Conservation (phyloP, 495 filamentous ascomycete species). For the Diplogelasinospora grovesii region DNA sequence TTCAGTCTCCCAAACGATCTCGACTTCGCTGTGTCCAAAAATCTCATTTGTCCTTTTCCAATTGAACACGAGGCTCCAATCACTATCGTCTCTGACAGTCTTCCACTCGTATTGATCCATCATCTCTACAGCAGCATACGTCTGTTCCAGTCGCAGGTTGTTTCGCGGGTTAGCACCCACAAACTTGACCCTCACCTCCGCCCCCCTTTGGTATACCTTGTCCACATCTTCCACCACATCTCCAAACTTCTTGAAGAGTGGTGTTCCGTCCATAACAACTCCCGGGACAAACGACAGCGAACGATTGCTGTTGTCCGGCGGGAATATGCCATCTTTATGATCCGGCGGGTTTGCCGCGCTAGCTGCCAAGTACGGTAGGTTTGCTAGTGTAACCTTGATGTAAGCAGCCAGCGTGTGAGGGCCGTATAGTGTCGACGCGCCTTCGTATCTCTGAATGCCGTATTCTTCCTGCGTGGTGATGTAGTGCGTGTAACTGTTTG, state of each 20-base stretch:
- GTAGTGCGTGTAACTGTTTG: slow-evolving; percentile 95
- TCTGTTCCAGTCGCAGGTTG: slow-evolving; percentile 69
- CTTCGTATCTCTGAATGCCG: slow-evolving; percentile 84
- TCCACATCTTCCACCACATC: slow-evolving; percentile 57
- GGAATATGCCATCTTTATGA: slow-evolving; percentile 49
- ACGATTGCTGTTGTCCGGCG: slow-evolving; percentile 74
- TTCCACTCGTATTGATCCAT: slow-evolving; percentile 48
- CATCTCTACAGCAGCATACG: slow-evolving; percentile 73
- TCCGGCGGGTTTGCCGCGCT: slow-evolving; percentile 34
- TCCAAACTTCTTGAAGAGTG: slow-evolving; percentile 71
- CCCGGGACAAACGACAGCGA: slow-evolving; percentile 75
- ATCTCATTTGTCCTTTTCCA: slow-evolving; percentile 71
- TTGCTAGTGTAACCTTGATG: slow-evolving; percentile 72
- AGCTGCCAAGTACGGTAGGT: slow-evolving; percentile 61
- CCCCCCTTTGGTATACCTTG: slow-evolving; percentile 49
- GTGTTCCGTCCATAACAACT: slow-evolving; percentile 69
- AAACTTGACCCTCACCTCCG: slow-evolving; percentile 58
- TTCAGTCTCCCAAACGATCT: slow-evolving; percentile 72
- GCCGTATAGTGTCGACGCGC: slow-evolving; percentile 89
- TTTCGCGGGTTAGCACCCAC: slow-evolving; percentile 90
- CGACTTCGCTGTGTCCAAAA: slow-evolving; percentile 73
- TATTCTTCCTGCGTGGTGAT: slow-evolving; percentile 93
- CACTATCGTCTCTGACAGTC: slow-evolving; percentile 61
- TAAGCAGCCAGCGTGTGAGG: slow-evolving; percentile 88
- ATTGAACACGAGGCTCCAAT: slow-evolving; percentile 73